Conservation (phyloP, 2,329 filamentous ascomycete species). For the Calonectria naviculata region DNA sequence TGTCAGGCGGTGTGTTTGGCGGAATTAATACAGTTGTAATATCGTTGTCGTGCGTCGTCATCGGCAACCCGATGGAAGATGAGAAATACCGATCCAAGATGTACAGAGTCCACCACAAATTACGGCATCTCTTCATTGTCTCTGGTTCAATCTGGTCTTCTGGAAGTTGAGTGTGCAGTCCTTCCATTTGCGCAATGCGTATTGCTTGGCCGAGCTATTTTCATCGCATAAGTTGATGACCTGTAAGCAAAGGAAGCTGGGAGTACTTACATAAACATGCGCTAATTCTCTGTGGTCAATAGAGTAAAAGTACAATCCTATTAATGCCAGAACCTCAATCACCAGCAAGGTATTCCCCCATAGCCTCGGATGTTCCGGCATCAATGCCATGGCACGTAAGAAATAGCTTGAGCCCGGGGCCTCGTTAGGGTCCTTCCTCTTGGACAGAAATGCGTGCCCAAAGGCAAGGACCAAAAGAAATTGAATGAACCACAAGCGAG, state of each 20-base stretch:
- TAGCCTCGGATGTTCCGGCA: constrained; percentile 46
- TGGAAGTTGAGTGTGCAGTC: constrained; percentile 52
- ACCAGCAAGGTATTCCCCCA: constrained; percentile 52
- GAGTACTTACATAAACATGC: constrained; percentile 38
- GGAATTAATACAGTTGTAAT: constrained; percentile 48
- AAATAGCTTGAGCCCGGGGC: constrained; percentile 47
- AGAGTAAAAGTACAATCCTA: constrained; percentile 50
- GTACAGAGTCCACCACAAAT: constrained; percentile 55
- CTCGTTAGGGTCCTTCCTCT: constrained; percentile 40
- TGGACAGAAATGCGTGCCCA: constrained; percentile 41
- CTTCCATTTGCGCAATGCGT: constrained; percentile 53
- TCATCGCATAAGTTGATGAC: not conserved
- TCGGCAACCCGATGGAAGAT: constrained; percentile 50
- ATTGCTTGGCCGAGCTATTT: constrained; percentile 51
- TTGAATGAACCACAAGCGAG: constrained; percentile 60
- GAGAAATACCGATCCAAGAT: constrained; percentile 54
- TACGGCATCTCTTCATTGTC: constrained; percentile 46
- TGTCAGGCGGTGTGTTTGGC: constrained; percentile 38
- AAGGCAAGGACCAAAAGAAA: constrained; percentile 60
- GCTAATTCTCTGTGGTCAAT: constrained; percentile 50
- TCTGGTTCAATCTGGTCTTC: constrained; percentile 47
- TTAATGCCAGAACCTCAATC: constrained; percentile 50
- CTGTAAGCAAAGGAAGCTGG: not conserved
- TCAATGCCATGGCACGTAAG: constrained; percentile 47
- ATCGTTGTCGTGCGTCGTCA: constrained; percentile 51